Conservation (phyloP, 768 basidiomycete species). For the Rhizopogon vulgaris region DNA sequence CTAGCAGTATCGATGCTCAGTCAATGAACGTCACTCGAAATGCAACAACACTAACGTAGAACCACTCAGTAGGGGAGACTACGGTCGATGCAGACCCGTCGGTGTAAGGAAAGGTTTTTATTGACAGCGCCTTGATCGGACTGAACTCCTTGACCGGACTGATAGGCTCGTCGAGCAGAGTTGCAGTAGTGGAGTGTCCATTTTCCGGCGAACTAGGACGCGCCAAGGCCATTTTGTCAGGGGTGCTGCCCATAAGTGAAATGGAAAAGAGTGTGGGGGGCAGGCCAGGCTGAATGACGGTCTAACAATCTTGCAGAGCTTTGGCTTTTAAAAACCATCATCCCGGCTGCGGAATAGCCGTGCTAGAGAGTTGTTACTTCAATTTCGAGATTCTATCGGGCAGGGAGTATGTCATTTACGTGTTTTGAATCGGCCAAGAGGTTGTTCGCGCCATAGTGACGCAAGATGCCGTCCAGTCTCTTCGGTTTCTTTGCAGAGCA, state of each 20-base stretch:
- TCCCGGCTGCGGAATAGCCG: not conserved
- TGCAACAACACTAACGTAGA: conserved; percentile 9
- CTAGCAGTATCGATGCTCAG: conserved; percentile 11
- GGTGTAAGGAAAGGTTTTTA: conserved; percentile 1
- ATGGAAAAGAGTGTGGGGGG: not conserved
- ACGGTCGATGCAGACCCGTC: conserved; percentile 7
- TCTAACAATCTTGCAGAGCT: not conserved
- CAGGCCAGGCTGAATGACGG: not conserved
- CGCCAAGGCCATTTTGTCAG: not conserved
- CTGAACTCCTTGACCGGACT: not conserved
- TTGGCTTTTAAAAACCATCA: not conserved
- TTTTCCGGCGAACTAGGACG: not conserved
- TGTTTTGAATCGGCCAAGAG: not conserved
- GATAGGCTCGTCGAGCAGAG: not conserved
- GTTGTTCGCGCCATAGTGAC: not conserved
- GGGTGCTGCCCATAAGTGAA: not conserved
- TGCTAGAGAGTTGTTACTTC: not conserved
- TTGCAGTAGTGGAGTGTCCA: not conserved
- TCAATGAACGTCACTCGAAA: not conserved
- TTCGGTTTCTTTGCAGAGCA: not conserved
- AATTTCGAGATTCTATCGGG: not conserved
- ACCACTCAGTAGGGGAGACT: conserved; percentile 3
- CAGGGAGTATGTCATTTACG: not conserved
- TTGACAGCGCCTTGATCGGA: not conserved
- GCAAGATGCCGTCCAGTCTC: not conserved